Evolutionary conservation across 2,329 filamentous ascomycete species (phyloP), one percentile per base, ranked within the genome.

Genomic region (Diaporthe caulivora): DNA sequence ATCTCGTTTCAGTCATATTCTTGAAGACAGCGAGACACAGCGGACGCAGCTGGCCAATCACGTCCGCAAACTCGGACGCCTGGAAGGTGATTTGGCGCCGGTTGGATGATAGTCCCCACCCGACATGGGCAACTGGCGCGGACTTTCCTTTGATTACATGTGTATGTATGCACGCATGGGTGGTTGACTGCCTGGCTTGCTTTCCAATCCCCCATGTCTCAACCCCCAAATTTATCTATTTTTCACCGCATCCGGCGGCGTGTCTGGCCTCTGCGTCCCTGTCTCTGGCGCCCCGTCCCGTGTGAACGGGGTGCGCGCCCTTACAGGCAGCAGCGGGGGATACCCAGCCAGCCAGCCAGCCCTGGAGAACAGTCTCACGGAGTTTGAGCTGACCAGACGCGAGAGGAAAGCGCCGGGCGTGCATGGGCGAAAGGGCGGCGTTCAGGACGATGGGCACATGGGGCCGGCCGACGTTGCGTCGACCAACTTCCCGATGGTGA

Each of bases 41-140:
- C 54, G 15, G 24, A 34, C 37, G 3, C 40, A 31, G 42, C 44
- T 44, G 26, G 29, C 68, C 68, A 70, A 70, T 70, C 68, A 70
- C 17, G 15, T 29, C 54, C 10, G 31, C 44, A 34, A 70, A 11
- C 54, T 31, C 54, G n/a, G 47, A 21, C 31, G 18, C 40, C 42
- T 60, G 15, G 8, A 58, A 24, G 53, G 21, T 70, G 68, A 70
- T 60, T 60, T 51, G 68, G 31, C 68, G 68, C 54, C 68, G 40
- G 65, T 15, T 57, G 54, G 42, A 44, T 18, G 42, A 34, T 58
- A 60, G 26, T 49, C 34, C 68, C 68, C 54, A 57, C 31, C 9
- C 68, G 2, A 51, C n/a, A 60, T 7, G 29, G 54, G 58, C 58
- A 24, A n/a, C 9, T 34, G 29, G 60, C 58, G 34, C 37, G 24